Evolutionary conservation across 495 filamentous ascomycete species (phyloP), one percentile per base, ranked within the genome.

Genomic region (Clavariopsis aquatica): DNA sequence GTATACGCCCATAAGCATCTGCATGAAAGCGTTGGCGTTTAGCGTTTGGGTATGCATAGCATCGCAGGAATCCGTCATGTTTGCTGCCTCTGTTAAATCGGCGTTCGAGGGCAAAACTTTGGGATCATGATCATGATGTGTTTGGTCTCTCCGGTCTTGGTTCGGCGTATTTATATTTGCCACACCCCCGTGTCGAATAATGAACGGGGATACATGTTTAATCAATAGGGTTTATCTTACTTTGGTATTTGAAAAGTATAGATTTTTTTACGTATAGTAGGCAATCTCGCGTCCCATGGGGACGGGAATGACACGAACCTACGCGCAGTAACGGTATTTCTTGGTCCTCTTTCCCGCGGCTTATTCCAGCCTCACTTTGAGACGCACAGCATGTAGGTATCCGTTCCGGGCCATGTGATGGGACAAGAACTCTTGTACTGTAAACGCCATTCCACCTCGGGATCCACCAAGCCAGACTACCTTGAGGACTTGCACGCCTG

Each of bases 21-120:
- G 65, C 66, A 64, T 55, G 45, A 54, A 53, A 65, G 52, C 52
- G n/a, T 49, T 28, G 57, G 57, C 49, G 57, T 62, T 26, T 41
- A 53, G 66, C 60, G 60, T 51, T 58, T 68, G 47, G 53, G 41
- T 64, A 29, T 69, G 55, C 66, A 64, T 64, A 23, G 24, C 52
- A 17, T 57, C 65, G 27, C 43, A 52, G 17, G 59, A 22, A 12
- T 29, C 22, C 46, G 45, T 20, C 29, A 19, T 59, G 60, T 69
- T 69, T 64, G 54, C 60, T 64, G 53, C 46, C 45, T 68, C 43
- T 51, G 23, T 58, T 58, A n/a, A 47, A 31, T 51, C 22, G n/a
- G 28, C 38, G 26, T 38, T 26, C 22, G 9, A 57, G 20, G n/a
- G 53, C 19, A 19, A 24, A 49, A 64, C 51, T 23, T 51, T 13